These are phyloP conservation scores for Agaricales sp. DNA, from an alignment of 1,284 basidiomycete genomes.

Conservation along the genomic window DNA sequence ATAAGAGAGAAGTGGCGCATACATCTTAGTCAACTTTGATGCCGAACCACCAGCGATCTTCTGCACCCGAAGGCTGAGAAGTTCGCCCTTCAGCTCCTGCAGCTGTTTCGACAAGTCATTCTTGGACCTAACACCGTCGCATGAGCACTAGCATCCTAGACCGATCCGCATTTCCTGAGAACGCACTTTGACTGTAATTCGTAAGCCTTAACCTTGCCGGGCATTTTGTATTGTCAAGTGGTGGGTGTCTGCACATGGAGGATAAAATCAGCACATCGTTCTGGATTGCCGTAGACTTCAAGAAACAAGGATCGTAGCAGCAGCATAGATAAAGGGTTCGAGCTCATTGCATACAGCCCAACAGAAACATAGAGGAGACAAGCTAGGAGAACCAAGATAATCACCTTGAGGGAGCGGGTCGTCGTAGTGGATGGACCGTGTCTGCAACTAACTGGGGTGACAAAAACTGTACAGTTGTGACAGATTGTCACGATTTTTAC, in stretches of 20 bases:
- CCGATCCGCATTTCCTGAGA: constrained; percentile 11
- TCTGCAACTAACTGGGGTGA: constrained; percentile 2
- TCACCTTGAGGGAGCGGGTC: constrained; percentile 18
- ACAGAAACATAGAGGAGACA: not conserved
- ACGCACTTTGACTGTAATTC: constrained; percentile 95
- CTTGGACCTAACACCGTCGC: constrained; percentile 67
- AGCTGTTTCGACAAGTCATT: constrained; percentile 96
- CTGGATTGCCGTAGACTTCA: too few species aligned
- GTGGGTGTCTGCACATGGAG: constrained; percentile 12
- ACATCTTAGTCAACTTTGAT: constrained; percentile 98
- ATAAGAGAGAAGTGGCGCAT: constrained; percentile 23
- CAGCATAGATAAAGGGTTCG: not conserved
- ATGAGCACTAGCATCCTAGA: constrained; percentile 9
- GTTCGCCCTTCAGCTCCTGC: constrained; percentile 91
- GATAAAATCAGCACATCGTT: not conserved
- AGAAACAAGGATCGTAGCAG: not conserved
- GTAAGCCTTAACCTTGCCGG: constrained; percentile 91
- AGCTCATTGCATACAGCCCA: not conserved
- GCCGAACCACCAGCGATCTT: constrained; percentile 97
- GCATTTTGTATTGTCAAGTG: constrained; percentile 48
- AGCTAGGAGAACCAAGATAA: constrained; percentile 6
- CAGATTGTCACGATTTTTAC: constrained; percentile 5
- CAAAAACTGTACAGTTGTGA: constrained; percentile 20
- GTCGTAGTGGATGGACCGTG: constrained; percentile 3
- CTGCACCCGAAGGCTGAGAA: constrained; percentile 89